Percentiles rank a stretch among this genome's conserved stretches.
Evolutionary conservation across 306 rosid species (phyloP).

Genomic region (Ochetophila trinervis): DNA sequence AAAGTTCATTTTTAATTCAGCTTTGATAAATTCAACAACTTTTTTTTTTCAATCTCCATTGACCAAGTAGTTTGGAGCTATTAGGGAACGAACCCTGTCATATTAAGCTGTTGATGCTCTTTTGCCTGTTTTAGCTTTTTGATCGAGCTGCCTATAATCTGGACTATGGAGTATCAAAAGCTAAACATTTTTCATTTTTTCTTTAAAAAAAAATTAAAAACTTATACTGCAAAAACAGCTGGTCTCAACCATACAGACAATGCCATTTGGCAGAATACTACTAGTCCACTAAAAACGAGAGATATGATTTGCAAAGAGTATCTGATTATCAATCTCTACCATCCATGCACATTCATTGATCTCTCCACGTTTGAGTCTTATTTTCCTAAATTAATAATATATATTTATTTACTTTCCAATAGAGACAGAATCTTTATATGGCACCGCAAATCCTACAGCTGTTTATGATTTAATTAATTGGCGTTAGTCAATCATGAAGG

Average conservation of each 20-base stretch:
- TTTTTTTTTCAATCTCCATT: neutral
- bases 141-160: neutral
- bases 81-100: conserved; percentile 25
- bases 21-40: no score
- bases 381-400: no score
- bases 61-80: neutral
- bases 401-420: neutral
- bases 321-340: neutral
- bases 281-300: neutral
- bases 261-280: conserved; percentile 8
- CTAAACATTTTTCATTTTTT: neutral
- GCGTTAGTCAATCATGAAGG: conserved; percentile 5
- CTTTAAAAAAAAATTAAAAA: neutral
- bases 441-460: conserved; percentile 17
- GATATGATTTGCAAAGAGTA: neutral
- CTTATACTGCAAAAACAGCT: neutral
- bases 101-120: conserved; percentile 22
- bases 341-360: neutral
- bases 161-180: neutral
- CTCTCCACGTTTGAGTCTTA: neutral
- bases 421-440: conserved; percentile 6
- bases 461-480: neutral
- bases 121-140: neutral
- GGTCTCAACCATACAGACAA: neutral
- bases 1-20: no score